Evolutionary conservation across 2,329 filamentous ascomycete genomes (phyloP), one percentile per base, ranked within the genome.

Genomic region (Cylindrodendrum hubeiense): DNA sequence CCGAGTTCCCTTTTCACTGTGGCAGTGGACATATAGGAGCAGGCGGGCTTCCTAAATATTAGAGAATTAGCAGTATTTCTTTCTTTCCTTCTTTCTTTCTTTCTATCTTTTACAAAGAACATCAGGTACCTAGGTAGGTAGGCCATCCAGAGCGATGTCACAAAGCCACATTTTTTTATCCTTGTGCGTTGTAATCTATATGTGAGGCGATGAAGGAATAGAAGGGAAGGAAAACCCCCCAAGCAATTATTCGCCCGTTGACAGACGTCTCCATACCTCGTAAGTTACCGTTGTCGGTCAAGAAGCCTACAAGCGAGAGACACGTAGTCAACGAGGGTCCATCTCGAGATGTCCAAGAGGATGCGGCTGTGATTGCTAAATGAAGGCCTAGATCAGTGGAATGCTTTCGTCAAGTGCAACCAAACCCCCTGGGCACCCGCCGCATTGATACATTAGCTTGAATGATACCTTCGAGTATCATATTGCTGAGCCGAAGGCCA

Each of bases 301-400:
- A 51, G 37, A 58, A 50, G 34, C 26, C 56, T 37, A 26, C 22
- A 33, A 49, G 33, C 37, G 33, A 21, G 15, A 59, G 56, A 46
- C 47, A 60, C 37, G 54, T 49, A 57, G 54, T 46, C 39, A 19
- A 2, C 12, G 17, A 51, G 34, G 46, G 28, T 34, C 46, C 46
- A 43, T 59, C 7, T 50, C n/a, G 21, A 24, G 24, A 26, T 10
- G 6, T 4, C 21, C 5, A 4, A 12, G 46, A 51, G 46, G 19
- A 10, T 50, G n/a, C 8, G 34, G 34, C 26, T 19, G 24, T 30
- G 44, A 28, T 28, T n/a, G 17, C 17, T 28, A 13, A 22, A 47
- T 28, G 24, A 26, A 10, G n/a, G n/a, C 21, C 44, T 28, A 15
- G 24, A 37, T 37, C 34, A 13, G 34, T 37, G 12, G 9, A 15